Conservation (phyloP, 2,329 filamentous ascomycete species). For the Dothideomycetes sp. region DNA sequence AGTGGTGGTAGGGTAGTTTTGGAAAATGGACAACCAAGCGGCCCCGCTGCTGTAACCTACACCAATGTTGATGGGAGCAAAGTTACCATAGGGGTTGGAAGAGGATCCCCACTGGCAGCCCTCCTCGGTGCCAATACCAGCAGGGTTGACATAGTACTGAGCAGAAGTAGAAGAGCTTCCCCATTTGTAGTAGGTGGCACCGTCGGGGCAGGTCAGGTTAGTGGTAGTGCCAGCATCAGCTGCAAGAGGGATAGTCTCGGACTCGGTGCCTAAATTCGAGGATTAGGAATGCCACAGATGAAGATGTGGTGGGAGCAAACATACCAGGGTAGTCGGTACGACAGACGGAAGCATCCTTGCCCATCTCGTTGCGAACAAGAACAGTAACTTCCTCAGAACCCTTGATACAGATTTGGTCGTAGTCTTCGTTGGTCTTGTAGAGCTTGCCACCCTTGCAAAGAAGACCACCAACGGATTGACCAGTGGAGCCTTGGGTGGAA, state of each 20-base stretch:
- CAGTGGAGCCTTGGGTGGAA: slow-evolving; percentile 59
- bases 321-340: slow-evolving; percentile 89
- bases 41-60: slow-evolving; percentile 58
- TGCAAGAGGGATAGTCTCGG: slow-evolving; percentile 69
- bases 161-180: slow-evolving; percentile 65
- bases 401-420: slow-evolving; percentile 61
- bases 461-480: slow-evolving; percentile 80
- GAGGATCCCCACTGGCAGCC: slow-evolving; percentile 68
- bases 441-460: slow-evolving; percentile 71
- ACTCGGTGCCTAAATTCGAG: slow-evolving; percentile 52
- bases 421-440: slow-evolving; percentile 58
- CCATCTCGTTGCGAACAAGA: slow-evolving; percentile 63
- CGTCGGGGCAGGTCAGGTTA: slow-evolving; percentile 64
- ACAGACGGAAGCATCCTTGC: slow-evolving; percentile 61
- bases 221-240: slow-evolving; percentile 47
- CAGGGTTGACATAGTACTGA: slow-evolving; percentile 94
- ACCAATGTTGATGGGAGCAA: slow-evolving; percentile 75
- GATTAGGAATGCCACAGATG: too few species aligned
- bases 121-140: slow-evolving; percentile 52
- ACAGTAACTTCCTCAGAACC: slow-evolving; percentile 56
- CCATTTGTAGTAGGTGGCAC: slow-evolving; percentile 67
- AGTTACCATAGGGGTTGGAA: slow-evolving; percentile 60
- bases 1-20: slow-evolving; percentile 65
- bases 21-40: slow-evolving; percentile 76
- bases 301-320: slow-evolving; percentile 10